Base-by-base conservation (phyloP, 2,329 filamentous ascomycete species). In the Cercospora citrullina region DNA sequence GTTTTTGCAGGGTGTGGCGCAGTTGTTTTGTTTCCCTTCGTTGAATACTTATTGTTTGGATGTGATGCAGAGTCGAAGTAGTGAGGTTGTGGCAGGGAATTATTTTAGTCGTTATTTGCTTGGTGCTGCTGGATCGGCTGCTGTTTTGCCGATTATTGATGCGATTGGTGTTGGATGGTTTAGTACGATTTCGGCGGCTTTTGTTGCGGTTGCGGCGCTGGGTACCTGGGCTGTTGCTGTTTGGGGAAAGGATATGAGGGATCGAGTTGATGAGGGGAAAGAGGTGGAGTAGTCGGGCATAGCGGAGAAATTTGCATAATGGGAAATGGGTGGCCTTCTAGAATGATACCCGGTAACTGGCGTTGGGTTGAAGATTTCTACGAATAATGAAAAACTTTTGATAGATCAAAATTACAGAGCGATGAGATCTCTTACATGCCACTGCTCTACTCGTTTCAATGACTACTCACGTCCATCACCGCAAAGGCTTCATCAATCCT, bases 1-100 rank as follows among this genome's bases (percentile, higher is more conserved):
- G 83, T 93, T 93, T 75, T 68, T 90, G 2, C 90, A 93, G 75
- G 91, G 91, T 1, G 84, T 93, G 0, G 89, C 87, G 0, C 90
- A 93, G 77, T 81, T 93, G 5, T 91, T 92, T 75, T 91, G 89
- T 73, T 93, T 93, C 74, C 90, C 90, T 0, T 87, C 86, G 59
- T 77, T 94, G 69, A 93, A 94, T 42, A 91, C 91, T 0, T 94
- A 95, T 79, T 94, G 91, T 76, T 80, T 95, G 48, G 91, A 95
- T 77, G 91, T 94, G 12, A 92, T 94, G 89, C 90, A 90, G 71
- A 84, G 84, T 1, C 82, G 86, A 31, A 87, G 87, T 53, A 87
- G 89, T 3, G 91, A 95, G 75, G 90, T 94, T 9, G 74, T 77
- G 66, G 91, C 91, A 0, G 90, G 91, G 0, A 95, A 94, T 77